Evolutionary conservation across 2,329 filamentous ascomycete genomes (phyloP).

Genomic region (Teratosphaeria destructans): DNA sequence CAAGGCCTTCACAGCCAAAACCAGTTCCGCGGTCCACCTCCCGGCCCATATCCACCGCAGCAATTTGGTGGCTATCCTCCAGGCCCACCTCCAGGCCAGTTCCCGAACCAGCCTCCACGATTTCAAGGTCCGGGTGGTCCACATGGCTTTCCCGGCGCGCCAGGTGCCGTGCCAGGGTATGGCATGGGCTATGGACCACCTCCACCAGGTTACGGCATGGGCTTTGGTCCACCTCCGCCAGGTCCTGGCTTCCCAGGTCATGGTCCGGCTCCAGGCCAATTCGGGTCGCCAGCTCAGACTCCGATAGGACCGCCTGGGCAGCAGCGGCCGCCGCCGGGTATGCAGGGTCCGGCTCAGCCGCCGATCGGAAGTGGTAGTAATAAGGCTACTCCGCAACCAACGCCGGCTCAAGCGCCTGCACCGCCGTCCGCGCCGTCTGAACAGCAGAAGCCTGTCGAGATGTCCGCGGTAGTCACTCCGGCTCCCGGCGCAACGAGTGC

Average conservation of each 20-base stretch:
- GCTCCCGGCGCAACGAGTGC: constrained; percentile 30
- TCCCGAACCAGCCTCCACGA: constrained; percentile 36
- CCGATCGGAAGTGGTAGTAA: constrained; percentile 25
- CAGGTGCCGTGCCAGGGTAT: constrained; percentile 49
- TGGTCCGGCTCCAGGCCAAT: constrained; percentile 36
- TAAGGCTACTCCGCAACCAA: constrained; percentile 24
- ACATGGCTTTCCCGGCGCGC: constrained; percentile 35
- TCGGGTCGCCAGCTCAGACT: constrained; percentile 24
- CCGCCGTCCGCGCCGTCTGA: constrained; percentile 9
- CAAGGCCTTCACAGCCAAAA: constrained; percentile 29
- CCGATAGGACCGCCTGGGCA: constrained; percentile 47
- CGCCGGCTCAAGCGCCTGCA: not conserved
- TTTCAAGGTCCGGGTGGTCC: constrained; percentile 34
- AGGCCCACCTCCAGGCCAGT: constrained; percentile 23
- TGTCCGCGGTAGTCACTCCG: constrained; percentile 25
- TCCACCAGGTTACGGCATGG: constrained; percentile 17
- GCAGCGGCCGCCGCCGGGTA: constrained; percentile 32
- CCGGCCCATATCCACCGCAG: constrained; percentile 28
- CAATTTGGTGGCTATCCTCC: constrained; percentile 29
- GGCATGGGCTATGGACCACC: constrained; percentile 49
- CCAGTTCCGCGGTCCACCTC: constrained; percentile 28
- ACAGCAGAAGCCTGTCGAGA: constrained; percentile 23
- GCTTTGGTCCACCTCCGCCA: constrained; percentile 22
- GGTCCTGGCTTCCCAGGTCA: constrained; percentile 45
- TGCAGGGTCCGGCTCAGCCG: constrained; percentile 33